Evolutionary conservation across 75 land plant genomes (phyloP).

Genomic region (Chamaecyparis obtusa): DNA sequence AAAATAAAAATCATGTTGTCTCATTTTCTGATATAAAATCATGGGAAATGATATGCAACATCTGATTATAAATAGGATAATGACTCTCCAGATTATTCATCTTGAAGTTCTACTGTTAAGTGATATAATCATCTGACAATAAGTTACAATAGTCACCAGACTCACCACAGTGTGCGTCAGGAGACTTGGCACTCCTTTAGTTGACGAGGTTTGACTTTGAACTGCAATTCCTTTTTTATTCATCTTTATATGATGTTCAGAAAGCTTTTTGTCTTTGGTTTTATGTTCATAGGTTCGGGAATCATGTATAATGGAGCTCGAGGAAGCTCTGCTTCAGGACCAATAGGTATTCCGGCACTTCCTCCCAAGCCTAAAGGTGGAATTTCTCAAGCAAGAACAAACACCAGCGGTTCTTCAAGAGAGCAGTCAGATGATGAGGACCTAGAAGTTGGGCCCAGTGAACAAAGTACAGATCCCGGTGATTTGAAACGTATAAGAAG

Average conservation of each 20-base stretch:
- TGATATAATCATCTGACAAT: not conserved
- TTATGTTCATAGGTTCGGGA: not conserved
- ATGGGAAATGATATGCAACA: too few species aligned
- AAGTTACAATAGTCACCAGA: not conserved
- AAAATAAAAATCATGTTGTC: too few species aligned
- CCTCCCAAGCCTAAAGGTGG: slow-evolving; percentile 43
- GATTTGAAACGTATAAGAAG: slow-evolving; percentile 75
- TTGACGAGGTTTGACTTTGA: not conserved
- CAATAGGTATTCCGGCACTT: slow-evolving; percentile 51
- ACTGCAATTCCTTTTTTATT: not conserved
- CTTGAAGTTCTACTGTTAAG: not conserved
- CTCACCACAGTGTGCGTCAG: not conserved
- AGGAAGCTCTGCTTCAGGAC: slow-evolving; percentile 18
- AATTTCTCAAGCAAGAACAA: slow-evolving; percentile 14
- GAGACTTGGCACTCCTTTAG: not conserved
- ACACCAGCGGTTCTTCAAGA: slow-evolving; percentile 57
- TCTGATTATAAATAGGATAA: not conserved
- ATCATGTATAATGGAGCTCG: not conserved
- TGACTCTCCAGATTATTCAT: not conserved
- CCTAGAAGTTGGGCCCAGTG: slow-evolving; percentile 43
- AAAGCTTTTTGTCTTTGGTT: not conserved
- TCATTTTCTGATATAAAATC: not conserved
- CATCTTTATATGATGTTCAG: not conserved
- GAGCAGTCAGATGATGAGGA: slow-evolving; percentile 83
- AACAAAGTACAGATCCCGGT: slow-evolving; percentile 46